Percentiles rank a stretch among this genome's conserved stretches.
Conservation (phyloP, 2,329 filamentous ascomycete species). For the Sarocladium oryzae region DNA sequence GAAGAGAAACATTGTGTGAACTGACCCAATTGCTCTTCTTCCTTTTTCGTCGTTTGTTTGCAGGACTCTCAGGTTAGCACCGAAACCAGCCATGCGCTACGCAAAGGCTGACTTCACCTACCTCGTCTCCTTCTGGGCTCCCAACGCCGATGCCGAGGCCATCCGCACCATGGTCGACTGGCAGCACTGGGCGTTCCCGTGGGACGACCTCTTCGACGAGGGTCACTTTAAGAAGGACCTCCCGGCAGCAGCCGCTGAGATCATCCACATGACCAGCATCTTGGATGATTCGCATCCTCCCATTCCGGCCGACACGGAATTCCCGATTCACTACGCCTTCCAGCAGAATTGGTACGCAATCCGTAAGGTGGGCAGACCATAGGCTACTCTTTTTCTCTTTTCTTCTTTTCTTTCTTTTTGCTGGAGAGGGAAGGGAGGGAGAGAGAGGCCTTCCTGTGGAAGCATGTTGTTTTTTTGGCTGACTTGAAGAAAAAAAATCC, state of each 20-base stretch:
- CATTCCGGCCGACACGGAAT: conserved; percentile 1
- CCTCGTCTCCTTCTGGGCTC: not conserved
- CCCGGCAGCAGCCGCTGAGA: not conserved
- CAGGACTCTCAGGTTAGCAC: not conserved
- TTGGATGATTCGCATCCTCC: conserved; percentile 6
- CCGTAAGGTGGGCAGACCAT: not conserved
- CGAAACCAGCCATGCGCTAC: conserved; percentile 2
- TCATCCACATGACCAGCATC: conserved; percentile 8
- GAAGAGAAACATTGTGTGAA: too few species aligned
- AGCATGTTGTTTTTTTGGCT: too few species aligned
- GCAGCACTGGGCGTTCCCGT: conserved; percentile 6
- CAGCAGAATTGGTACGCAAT: conserved; percentile 5
- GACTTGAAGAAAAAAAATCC: too few species aligned
- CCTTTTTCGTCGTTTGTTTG: too few species aligned
- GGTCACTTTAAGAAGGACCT: conserved; percentile 1
- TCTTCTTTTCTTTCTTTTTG: too few species aligned
- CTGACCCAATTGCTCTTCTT: not conserved
- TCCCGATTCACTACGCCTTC: not conserved
- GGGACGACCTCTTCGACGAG: conserved; percentile 5
- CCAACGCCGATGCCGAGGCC: conserved; percentile 2
- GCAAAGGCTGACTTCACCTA: conserved; percentile 2
- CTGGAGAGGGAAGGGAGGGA: too few species aligned
- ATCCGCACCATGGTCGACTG: conserved; percentile 1
- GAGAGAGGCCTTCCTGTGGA: too few species aligned
- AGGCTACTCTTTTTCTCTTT: too few species aligned